Base-by-base conservation (phyloP, 163 green algal species). In the Smithsoniella earleae region DNA sequence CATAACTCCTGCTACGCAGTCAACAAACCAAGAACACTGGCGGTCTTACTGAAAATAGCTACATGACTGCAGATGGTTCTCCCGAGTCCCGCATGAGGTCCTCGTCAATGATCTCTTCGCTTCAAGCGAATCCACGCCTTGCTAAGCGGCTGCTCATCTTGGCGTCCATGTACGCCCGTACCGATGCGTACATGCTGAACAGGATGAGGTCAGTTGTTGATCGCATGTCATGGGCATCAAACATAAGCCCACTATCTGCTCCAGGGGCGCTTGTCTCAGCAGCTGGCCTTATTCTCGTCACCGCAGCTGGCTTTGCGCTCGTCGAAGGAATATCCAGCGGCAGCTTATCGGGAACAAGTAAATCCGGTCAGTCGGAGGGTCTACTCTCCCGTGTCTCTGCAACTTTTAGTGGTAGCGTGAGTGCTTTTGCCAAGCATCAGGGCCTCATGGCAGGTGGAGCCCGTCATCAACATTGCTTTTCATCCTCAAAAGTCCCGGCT, bases 101-200 rank as follows among this genome's bases (percentile, higher is more conserved):
- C n/a, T n/a, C n/a, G n/a, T n/a, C n/a, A n/a, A n/a, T n/a, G n/a
- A n/a, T n/a, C n/a, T n/a, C n/a, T n/a, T n/a, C n/a, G n/a, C n/a
- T n/a, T n/a, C n/a, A n/a, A 8, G 5, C 30, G 22, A 83, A 91
- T 74, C 73, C 80, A 0, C 77, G 82, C 13, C 77, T 81, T 27
- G 76, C 83, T 30, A 87, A 86, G 34, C 84, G 90, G 78, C 85
- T 92, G 52, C 82, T 95, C 75, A 73, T 95, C 40, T 79, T 95
- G 40, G 79, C 81, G 2, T 87, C 93, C 80, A 75, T 95, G 66
- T 95, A 93, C 66, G 86, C 86, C 30, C 77, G 81, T 43, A 88
- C 85, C 6, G 89, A 95, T 76, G 76, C 78, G 22, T 77, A 78
- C 64, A 81, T 77, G 8, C 84, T 93, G 33, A 79, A 77, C 2